Percentiles rank a stretch among this genome's conserved stretches.
phyloP scores from a whole-genome alignment of 2,329 filamentous ascomycete species.

The Aspergillus sojae region DNA sequence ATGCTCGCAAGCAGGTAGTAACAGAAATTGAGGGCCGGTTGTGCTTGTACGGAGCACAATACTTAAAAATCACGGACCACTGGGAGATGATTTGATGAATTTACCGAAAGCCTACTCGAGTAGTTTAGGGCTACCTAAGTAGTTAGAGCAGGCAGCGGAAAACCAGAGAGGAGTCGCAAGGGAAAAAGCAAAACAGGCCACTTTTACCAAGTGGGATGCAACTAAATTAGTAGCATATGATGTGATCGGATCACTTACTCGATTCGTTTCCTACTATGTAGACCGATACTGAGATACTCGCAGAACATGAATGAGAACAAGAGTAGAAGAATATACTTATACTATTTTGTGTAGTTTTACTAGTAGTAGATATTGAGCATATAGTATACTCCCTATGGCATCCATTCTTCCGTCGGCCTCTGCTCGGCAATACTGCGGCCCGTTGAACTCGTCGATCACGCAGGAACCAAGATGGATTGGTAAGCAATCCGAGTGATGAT shows the following conservation, averaged over 20 bases:
- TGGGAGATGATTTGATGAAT: background rate
- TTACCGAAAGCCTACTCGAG: background rate
- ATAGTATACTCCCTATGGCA: background rate
- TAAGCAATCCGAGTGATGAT: background rate
- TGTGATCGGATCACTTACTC: background rate
- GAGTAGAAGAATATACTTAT: background rate
- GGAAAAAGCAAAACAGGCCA: background rate
- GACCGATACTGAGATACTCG: background rate
- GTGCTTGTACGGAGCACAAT: too few species aligned
- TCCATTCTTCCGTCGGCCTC: background rate
- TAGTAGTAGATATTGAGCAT: background rate
- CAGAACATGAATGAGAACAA: background rate
- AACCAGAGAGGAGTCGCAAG: background rate
- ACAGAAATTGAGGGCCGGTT: too few species aligned
- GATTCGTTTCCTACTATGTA: background rate
- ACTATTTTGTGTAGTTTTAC: background rate
- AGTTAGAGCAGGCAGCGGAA: background rate
- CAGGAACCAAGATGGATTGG: background rate
- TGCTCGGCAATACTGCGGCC: background rate
- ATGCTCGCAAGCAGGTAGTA: background rate
- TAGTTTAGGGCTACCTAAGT: background rate
- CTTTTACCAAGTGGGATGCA: background rate
- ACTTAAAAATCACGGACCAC: background rate
- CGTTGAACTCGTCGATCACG: background rate
- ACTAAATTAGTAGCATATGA: background rate